Evolutionary conservation across 2,329 filamentous ascomycete genomes (phyloP).

Genomic region (Huntiella omanensis): DNA sequence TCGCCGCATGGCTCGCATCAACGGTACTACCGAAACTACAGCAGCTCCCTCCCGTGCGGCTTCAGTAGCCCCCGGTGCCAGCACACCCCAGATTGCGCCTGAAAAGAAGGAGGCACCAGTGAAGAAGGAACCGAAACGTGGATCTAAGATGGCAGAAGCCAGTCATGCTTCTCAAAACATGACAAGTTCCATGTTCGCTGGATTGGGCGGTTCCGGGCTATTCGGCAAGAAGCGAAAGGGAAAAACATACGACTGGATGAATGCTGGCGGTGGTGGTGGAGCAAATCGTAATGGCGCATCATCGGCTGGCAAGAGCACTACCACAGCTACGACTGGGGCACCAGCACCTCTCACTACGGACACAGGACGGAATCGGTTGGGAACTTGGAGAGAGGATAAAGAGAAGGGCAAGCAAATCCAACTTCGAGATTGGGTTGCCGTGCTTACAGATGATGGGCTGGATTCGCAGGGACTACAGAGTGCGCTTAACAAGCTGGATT

Average conservation of each 20-base stretch:
- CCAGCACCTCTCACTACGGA: slow-evolving; percentile 31
- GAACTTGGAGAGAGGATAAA: slow-evolving; percentile 61
- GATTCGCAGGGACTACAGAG: slow-evolving; percentile 44
- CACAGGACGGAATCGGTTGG: slow-evolving; percentile 40
- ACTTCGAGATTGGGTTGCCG: slow-evolving; percentile 61
- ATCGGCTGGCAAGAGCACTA: slow-evolving; percentile 27
- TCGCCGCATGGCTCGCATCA: slow-evolving; percentile 45
- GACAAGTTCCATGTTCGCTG: slow-evolving; percentile 55
- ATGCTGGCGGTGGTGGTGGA: slow-evolving; percentile 26
- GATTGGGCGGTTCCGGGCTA: slow-evolving; percentile 42
- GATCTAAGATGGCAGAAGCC: slow-evolving; percentile 60
- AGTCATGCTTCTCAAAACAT: slow-evolving; percentile 68
- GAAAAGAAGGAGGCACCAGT: slow-evolving; percentile 48
- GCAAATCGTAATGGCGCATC: slow-evolving; percentile 26
- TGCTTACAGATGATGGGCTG: slow-evolving; percentile 59
- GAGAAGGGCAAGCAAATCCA: slow-evolving; percentile 65
- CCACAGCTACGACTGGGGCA: slow-evolving; percentile 15
- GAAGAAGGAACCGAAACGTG: slow-evolving; percentile 74
- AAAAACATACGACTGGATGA: slow-evolving; percentile 65
- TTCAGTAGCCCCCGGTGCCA: slow-evolving; percentile 39
- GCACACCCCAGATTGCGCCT: slow-evolving; percentile 38
- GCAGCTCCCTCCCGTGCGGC: slow-evolving; percentile 31
- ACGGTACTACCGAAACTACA: slow-evolving; percentile 33
- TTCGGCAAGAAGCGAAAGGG: slow-evolving; percentile 40
- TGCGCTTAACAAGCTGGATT: slow-evolving; percentile 34